Percentiles rank a stretch among this genome's conserved stretches.
phyloP scores from a whole-genome alignment of 805 yeast species.

The Jamesozyma piceae region DNA sequence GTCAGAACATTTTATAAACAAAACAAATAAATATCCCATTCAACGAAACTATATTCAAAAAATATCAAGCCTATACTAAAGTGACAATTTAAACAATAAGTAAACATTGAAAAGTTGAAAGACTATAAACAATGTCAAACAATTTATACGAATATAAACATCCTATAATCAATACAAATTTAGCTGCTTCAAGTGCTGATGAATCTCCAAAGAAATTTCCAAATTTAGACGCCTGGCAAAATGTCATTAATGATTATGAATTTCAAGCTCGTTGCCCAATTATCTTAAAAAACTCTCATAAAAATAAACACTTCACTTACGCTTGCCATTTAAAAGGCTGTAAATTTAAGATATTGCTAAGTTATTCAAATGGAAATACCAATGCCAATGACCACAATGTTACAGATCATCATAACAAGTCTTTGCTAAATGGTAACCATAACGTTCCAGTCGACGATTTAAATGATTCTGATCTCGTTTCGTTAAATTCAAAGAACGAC shows the following conservation, averaged over 20 bases:
- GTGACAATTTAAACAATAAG: neutral
- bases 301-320: conserved; percentile 30
- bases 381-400: neutral
- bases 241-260: conserved; percentile 30
- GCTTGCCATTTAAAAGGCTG: conserved; percentile 30
- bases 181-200: conserved; percentile 20
- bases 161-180: conserved; percentile 27
- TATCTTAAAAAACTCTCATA: conserved; percentile 30
- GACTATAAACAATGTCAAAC: conserved; percentile 15
- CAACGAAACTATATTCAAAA: conserved; percentile 9
- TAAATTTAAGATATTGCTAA: conserved; percentile 27
- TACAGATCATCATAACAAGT: neutral
- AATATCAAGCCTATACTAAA: neutral
- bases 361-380: conserved; percentile 20
- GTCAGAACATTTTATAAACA: neutral
- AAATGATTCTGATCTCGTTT: neutral
- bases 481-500: neutral
- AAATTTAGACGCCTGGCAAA: conserved; percentile 27
- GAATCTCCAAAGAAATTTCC: conserved; percentile 19
- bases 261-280: conserved; percentile 31
- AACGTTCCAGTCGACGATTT: neutral
- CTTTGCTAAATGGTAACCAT: neutral
- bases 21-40: conserved; percentile 8
- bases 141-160: conserved; percentile 30
- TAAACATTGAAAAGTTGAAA: no score